Base-by-base conservation (phyloP, 2,329 filamentous ascomycete genomes). In the Alternaria hordeiaustralica region DNA sequence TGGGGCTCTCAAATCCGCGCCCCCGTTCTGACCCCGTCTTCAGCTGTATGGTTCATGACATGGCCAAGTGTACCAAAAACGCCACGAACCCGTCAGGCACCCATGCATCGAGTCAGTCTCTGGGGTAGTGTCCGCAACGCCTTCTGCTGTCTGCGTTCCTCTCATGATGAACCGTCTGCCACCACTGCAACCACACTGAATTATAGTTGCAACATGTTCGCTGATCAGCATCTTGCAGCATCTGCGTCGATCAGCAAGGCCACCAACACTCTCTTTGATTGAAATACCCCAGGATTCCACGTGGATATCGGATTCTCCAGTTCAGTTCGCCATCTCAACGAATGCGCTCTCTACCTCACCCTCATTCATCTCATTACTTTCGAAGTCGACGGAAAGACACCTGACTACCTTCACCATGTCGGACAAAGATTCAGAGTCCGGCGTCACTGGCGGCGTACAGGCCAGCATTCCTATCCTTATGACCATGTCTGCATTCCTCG, bases 401-500 rank as follows among this genome's bases (percentile, higher is more conserved):
- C 36, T 41, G 36, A 41, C 8, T 41, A 41, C 36, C 36, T 41
- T 41, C 9, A 41, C 5, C 36, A 41, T 41, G 36, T 41, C 36
- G n/a, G 36, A 41, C 36, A 41, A 41, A 41, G 36, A 41, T 0
- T 41, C 36, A 10, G 36, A 41, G 36, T 41, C 36, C 36, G 36
- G 36, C n/a, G 36, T 41, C 36, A 41, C 36, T 41, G 36, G 36
- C 36, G 36, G 36, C 5, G 36, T 41, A 5, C 36, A 41, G 36
- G 36, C 36, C 36, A 41, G 36, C 20, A 33, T 67, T 15, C 51
- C 58, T 9, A 67, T 65, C n/a, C 28, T 67, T 13, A 67, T 74
- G 55, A 71, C 66, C 10, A 68, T 72, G 47, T 58, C 64, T 3
- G 66, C 61, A 20, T 73, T 71, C 50, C 58, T 73, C 33, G 56